Base-by-base conservation (phyloP, 2,329 filamentous ascomycete species). In the Ceratocystis papillata region DNA sequence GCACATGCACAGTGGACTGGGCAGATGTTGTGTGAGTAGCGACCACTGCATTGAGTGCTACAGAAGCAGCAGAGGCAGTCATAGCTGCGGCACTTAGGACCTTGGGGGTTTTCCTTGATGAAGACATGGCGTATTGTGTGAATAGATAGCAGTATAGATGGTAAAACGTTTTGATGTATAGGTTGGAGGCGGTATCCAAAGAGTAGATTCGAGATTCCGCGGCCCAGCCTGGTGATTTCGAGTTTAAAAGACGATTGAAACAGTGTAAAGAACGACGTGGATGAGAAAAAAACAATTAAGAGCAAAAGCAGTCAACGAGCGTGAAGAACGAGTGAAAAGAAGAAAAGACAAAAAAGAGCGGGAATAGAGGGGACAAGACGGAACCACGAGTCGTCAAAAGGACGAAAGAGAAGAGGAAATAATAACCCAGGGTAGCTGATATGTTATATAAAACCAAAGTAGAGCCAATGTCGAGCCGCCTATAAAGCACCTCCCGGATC, bases 11-110 rank as follows among this genome's bases (percentile, higher is more conserved):
- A 30, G 64, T 50, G 25, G 59, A 46, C 10, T 59, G 64, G 45
- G 64, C 64, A 25, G 67, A 63, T 15, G 67, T 61, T 28, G 65
- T 61, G 48, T 65, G 60, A 53, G 41, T 65, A 48, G 63, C 61
- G 4, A 68, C 17, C 25, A 65, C 50, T 5, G 64, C 60, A 25
- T 65, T 65, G n/a, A 68, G 60, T 44, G 60, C 67, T 22, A 65
- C 46, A 10, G 59, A 62, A 37, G 48, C 67, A 25, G 64, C 44
- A 22, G 67, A 55, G 3, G 67, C 61, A 37, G 67, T 46, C 28
- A 65, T 45, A 53, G 67, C 67, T 37, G 61, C 62, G 12, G 61
- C 15, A 33, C 67, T 64, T 25, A 68, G 63, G 61, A 20, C 50
- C 20, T 63, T 63, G 30, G 67, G 64, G 5, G 65, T 46, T 2